Evolutionary conservation across 78 protist genomes (phyloP), one percentile per base, ranked within the genome.

Genomic region (Dictyostelium purpureum): DNA sequence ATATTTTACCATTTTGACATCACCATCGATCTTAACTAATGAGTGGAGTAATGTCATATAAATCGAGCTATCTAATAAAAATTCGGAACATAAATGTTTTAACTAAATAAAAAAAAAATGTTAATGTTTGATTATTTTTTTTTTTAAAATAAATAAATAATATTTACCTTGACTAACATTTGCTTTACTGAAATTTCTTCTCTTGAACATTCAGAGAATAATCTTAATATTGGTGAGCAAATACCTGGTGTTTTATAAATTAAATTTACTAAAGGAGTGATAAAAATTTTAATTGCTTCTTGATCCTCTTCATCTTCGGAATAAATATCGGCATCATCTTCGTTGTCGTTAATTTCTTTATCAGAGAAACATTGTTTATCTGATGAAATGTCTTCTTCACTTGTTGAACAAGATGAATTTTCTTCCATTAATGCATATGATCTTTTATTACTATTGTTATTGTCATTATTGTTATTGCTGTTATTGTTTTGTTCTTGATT

Each of bases 1-100:
- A 54, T 69, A 81, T 37, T 54, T 81, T 9, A 81, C 90, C 90
- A 81, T 81, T 56, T 45, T 81, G 5, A 70, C 51, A 81, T 81
- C 90, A 35, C 90, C 90, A 81, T 81, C 90, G 6, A 81, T 14
- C 40, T 70, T 45, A 6, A 81, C 76, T 9, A 81, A 69, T 54
- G 79, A 35, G 35, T 81, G 78, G 35, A 81, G 12, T 40, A 81
- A 54, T 69, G 65, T 1, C 19, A 28, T 51, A 69, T 81, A 71
- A 47, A 81, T 81, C 26, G 67, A 57, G 69, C 54, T 21, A 42
- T 45, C 75, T 54, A 65, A 54, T 31, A 69, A 16, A 26, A 40
- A 31, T 69, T 81, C 79, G 52, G 16, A 59, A 40, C 69, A 69
- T 33, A 59, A 42, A 24, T 2, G 10, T 51, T 81, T 80, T 16